Evolutionary conservation across 176 grass and related monocot species (phyloP), one percentile per base, ranked within the genome.

Genomic region (Avena insularis): DNA sequence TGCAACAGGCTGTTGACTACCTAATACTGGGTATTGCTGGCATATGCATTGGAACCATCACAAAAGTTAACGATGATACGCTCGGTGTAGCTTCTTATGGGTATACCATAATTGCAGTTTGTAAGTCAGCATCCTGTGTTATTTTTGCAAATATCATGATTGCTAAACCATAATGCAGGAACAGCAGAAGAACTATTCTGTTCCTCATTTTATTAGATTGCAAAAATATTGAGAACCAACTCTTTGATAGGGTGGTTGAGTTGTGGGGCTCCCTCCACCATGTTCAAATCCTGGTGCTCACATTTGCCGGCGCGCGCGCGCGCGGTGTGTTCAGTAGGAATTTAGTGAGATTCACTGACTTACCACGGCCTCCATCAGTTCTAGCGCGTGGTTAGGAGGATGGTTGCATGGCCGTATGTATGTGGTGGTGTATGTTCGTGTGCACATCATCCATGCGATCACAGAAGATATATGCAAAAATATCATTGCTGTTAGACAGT

Each of bases 21-120:
- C 61, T 94, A 81, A 94, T 94, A 89, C 72, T 94, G 63, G 86
- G 93, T 80, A 87, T 94, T 76, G 93, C 93, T 80, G 93, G 93
- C 61, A 60, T 92, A 85, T 94, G 93, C 79, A 88, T 94, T 58
- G 93, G 93, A 48, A 90, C 85, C 65, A 89, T 94, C 82, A 82
- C 90, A 86, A 92, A 90, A 86, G 87, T 89, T 60, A 82, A 74
- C 15, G 93, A 94, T 87, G 90, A 91, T 85, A 83, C 85, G 80
- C 85, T 94, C 20, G 90, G 93, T 69, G 78, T 21, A 62, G 82
- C 78, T 88, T 89, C 90, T 88, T 94, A 94, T 84, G 90, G 76
- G 29, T 94, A 94, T 81, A 88, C 93, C 46, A 87, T 92, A 71
- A 90, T 94, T 89, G 85, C 93, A 83, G 90, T 94, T 71, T 94